These are phyloP conservation scores for Nissolia schottii DNA, from an alignment of 306 rosid species.

Conservation along the genomic window DNA sequence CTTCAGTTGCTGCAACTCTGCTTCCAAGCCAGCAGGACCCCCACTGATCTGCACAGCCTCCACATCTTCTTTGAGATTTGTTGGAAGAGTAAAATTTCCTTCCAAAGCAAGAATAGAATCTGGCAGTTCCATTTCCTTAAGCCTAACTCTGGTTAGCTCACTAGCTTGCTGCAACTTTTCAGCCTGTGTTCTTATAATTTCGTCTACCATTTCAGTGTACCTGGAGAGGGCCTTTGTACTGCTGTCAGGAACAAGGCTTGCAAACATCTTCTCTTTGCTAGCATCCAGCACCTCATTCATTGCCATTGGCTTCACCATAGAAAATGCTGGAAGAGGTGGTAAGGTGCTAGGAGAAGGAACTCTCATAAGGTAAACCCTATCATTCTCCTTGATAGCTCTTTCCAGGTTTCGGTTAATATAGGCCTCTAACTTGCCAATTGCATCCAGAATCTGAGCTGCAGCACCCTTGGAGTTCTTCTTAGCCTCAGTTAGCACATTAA, in stretches of 20 bases:
- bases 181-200: conserved; percentile 85
- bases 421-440: conserved; percentile 71
- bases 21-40: conserved; percentile 88
- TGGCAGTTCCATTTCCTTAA: conserved; percentile 97
- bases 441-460: conserved; percentile 80
- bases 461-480: conserved; percentile 84
- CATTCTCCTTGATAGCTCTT: conserved; percentile 96
- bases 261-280: conserved; percentile 93
- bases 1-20: conserved; percentile 87
- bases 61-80: conserved; percentile 81
- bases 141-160: conserved; percentile 90
- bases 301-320: conserved; percentile 87
- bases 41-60: conserved; percentile 99
- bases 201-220: conserved; percentile 96
- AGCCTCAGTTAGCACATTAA: conserved; percentile 53
- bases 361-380: conserved; percentile 94
- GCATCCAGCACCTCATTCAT: conserved; percentile 94
- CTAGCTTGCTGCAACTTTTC: conserved; percentile 96
- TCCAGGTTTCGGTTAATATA: conserved; percentile 79
- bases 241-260: conserved; percentile 86
- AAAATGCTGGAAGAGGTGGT: conserved; percentile 70
- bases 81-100: conserved; percentile 78
- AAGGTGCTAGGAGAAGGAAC: conserved; percentile 73
- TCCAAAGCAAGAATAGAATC: conserved; percentile 96
- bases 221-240: conserved; percentile 94